Conservation (phyloP, 345 rosid genomes). For the Eucalyptus erythrocorys region DNA sequence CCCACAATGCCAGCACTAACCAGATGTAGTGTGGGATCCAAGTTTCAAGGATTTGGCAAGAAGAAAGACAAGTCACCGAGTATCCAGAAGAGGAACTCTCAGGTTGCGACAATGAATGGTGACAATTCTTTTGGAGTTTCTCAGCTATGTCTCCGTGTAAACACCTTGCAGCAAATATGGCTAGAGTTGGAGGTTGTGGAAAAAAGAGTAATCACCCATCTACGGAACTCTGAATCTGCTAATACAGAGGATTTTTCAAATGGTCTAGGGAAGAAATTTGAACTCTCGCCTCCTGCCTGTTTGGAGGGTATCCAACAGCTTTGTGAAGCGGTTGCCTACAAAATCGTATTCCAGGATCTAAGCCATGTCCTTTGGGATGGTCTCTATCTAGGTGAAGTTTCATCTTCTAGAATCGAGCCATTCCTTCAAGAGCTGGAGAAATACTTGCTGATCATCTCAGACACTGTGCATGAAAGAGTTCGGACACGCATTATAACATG, state of each 20-base stretch:
- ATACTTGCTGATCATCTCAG: slow-evolving; percentile 48
- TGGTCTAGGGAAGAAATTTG: slow-evolving; percentile 75
- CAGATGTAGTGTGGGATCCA: slow-evolving; percentile 66
- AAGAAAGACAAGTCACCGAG: slow-evolving; percentile 78
- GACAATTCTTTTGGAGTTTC: slow-evolving; percentile 54
- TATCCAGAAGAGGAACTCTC: slow-evolving; percentile 66
- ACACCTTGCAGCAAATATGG: slow-evolving; percentile 66
- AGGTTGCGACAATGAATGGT: slow-evolving; percentile 54
- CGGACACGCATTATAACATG: slow-evolving; percentile 71
- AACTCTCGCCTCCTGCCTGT: slow-evolving; percentile 75
- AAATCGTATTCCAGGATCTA: slow-evolving; percentile 73
- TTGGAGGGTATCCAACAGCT: slow-evolving; percentile 85
- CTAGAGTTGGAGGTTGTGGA: slow-evolving; percentile 68
- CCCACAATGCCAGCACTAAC: slow-evolving; percentile 96
- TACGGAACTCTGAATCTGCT: slow-evolving; percentile 93
- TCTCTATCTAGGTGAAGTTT: slow-evolving; percentile 68
- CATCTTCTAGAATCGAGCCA: slow-evolving; percentile 66
- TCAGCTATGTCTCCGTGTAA: slow-evolving; percentile 74
- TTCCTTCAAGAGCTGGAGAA: slow-evolving; percentile 70
- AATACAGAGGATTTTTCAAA: slow-evolving; percentile 74
- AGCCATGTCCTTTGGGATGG: slow-evolving; percentile 87
- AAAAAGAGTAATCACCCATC: slow-evolving; percentile 77
- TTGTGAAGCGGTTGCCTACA: slow-evolving; percentile 74
- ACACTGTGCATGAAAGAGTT: slow-evolving; percentile 68
- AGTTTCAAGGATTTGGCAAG: slow-evolving; percentile 88